Conservation (phyloP, 2,329 filamentous ascomycete genomes). For the Aspergillus sergii region DNA sequence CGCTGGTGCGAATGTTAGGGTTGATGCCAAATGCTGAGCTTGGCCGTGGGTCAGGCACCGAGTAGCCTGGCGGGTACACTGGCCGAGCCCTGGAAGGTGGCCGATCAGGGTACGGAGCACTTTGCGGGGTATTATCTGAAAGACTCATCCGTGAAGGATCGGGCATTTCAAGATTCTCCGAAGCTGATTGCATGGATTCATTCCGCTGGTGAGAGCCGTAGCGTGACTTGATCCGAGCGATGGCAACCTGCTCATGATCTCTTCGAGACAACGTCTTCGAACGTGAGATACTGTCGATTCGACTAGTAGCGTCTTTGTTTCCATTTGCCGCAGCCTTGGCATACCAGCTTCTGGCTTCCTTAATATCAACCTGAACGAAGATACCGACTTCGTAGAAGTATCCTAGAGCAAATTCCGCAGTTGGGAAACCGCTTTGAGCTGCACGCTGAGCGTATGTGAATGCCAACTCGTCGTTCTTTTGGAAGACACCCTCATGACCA, state of each 20-base stretch:
- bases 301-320: constrained; percentile 81
- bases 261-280: constrained; percentile 83
- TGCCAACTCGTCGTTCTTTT: constrained; percentile 93
- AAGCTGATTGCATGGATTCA: constrained; percentile 43
- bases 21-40: constrained; percentile 53
- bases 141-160: constrained; percentile 50
- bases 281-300: constrained; percentile 81
- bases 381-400: constrained; percentile 99
- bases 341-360: constrained; percentile 87
- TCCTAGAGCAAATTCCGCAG: constrained; percentile 93
- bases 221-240: constrained; percentile 82
- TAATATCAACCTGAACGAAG: constrained; percentile 78
- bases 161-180: constrained; percentile 50
- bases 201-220: constrained; percentile 64
- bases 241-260: constrained; percentile 89
- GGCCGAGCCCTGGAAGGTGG: constrained; percentile 37
- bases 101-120: constrained; percentile 48
- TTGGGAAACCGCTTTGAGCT: constrained; percentile 77
- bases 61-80: constrained; percentile 34
- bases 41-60: constrained; percentile 43
- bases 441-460: constrained; percentile 89
- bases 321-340: constrained; percentile 84
- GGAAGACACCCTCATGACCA: constrained; percentile 86
- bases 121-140: constrained; percentile 36
- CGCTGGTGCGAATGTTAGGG: constrained; percentile 49